These are phyloP conservation scores for Calycina herbarum DNA, from an alignment of 2,329 filamentous ascomycete species.

Conservation along the genomic window DNA sequence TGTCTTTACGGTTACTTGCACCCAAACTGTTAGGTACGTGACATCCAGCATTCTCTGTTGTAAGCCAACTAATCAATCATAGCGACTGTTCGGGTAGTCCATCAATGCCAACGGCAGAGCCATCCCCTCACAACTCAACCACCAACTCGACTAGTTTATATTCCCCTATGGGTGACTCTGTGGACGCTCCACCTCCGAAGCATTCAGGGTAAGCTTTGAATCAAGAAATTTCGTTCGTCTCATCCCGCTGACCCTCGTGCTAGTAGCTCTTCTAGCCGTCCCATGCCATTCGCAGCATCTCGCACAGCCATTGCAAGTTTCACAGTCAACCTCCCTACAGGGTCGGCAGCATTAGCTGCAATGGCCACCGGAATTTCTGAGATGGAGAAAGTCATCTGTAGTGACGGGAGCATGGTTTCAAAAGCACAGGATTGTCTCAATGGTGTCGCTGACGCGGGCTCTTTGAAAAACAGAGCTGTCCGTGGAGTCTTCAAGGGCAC, in stretches of 20 bases:
- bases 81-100: neutral
- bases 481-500: neutral
- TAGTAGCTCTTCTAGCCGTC: neutral
- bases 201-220: neutral
- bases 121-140: neutral
- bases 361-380: neutral
- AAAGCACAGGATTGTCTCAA: neutral
- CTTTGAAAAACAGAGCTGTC: neutral
- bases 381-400: neutral
- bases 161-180: neutral
- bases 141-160: neutral
- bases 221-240: neutral
- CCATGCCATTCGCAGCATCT: neutral
- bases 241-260: neutral
- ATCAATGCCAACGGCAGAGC: neutral
- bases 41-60: neutral
- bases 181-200: neutral
- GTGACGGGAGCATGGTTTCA: slow-evolving; percentile 11
- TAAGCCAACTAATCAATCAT: neutral
- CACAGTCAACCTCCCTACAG: neutral
- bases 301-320: neutral
- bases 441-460: neutral
- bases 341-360: neutral
- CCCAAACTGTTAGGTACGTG: slow-evolving; percentile 27
- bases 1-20: slow-evolving; percentile 28